These are phyloP conservation scores for Samsoniella hepiali DNA, from an alignment of 2,329 filamentous ascomycete genomes.

Conservation along the genomic window DNA sequence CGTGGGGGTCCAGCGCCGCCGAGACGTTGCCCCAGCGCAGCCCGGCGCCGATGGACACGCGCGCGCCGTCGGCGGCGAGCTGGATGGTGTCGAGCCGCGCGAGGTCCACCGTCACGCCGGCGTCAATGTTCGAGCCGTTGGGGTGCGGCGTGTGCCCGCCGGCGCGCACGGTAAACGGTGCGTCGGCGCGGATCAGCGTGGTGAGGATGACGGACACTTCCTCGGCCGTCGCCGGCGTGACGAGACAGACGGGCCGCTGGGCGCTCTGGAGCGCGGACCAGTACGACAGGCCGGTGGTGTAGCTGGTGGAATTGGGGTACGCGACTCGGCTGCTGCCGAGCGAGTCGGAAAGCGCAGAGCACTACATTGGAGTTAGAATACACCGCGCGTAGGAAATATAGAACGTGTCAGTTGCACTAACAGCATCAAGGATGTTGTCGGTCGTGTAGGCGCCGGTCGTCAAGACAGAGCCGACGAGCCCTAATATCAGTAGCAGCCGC, in stretches of 20 bases:
- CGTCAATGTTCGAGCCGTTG: constrained; percentile 40
- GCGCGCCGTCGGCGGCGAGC: constrained; percentile 31
- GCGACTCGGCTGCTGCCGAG: neutral
- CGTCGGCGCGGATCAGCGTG: constrained; percentile 16
- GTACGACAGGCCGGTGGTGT: constrained; percentile 4
- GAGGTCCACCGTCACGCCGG: constrained; percentile 44
- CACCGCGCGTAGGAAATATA: too few species aligned
- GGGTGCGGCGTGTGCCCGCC: constrained; percentile 51
- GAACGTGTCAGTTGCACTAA: neutral
- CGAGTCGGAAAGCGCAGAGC: neutral
- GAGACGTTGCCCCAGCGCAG: constrained; percentile 44
- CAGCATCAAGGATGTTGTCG: neutral
- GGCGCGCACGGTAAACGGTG: constrained; percentile 46
- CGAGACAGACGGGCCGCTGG: constrained; percentile 20
- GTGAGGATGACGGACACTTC: constrained; percentile 23
- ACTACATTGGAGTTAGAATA: neutral
- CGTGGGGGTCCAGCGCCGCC: constrained; percentile 34
- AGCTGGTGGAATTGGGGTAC: constrained; percentile 6
- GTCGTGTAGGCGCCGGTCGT: neutral
- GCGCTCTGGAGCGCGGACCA: constrained; percentile 9
- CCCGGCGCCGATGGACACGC: constrained; percentile 42
- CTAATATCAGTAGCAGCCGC: neutral
- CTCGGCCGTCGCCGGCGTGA: constrained; percentile 20
- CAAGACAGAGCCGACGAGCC: neutral
- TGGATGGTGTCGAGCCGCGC: constrained; percentile 35